Evolutionary conservation across 176 grass and related monocot species (phyloP), one percentile per base, ranked within the genome.

Genomic region (Neostapfia colusana): DNA sequence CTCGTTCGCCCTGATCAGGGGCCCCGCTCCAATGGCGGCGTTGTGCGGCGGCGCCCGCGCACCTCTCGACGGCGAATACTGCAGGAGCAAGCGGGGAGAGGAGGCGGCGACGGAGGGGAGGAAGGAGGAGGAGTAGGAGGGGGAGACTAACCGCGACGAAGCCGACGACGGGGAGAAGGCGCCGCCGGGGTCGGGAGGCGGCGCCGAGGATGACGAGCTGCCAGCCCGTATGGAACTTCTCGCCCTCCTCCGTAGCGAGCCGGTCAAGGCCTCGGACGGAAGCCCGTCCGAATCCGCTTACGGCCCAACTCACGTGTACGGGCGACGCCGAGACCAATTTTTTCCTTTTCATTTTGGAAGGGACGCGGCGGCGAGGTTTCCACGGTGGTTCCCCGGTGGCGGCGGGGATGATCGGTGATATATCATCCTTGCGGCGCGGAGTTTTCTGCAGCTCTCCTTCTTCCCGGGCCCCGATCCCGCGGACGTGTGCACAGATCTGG

Each of bases 151-250:
- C 75, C 62, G 34, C 65, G 62, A 54, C 31, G 45, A 18, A 53
- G 54, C n/a, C 75, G 14, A 54, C 75, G 45, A n/a, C 20, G 46
- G 23, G 21, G 31, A 39, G 75, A 34, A 51, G 75, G 45, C 31
- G 75, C 61, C 62, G 75, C 62, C 75, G 62, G 44, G 31, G 62
- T 59, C 38, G 15, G 72, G 38, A 60, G 40, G 62, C 56, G 73
- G 39, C 56, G 24, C 34, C 75, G 62, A 46, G 25, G 35, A 77
- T 4, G 60, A 65, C 34, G 8, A 17, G 31, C 3, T 31, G 20
- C 17, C 34, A 65, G 62, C 62, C 62, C 62, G 39, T 39, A 66
- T 53, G 20, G 74, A 16, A 53, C 60, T 39, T 53, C 42, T 25
- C n/a, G 20, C 50, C 38, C 62, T 65, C 28, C 42, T 25, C 31